Evolutionary conservation across 768 basidiomycete species (phyloP).

Genomic region (Xanthoconium purpureum): DNA sequence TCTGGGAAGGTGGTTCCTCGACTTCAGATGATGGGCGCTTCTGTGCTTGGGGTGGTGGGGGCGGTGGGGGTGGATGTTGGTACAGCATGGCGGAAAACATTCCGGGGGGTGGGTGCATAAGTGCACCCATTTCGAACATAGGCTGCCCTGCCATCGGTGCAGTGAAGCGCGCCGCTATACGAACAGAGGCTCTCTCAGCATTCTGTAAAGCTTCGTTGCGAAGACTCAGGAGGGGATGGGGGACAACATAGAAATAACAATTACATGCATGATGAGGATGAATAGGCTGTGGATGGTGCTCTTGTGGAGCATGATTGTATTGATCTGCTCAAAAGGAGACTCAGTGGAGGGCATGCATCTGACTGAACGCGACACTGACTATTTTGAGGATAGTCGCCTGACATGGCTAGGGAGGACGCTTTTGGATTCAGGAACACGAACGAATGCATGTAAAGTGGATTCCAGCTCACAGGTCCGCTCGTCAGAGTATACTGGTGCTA

Average conservation of each 20-base stretch:
- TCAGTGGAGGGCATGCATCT: constrained; percentile 17
- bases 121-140: constrained; percentile 34
- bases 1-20: constrained; percentile 40
- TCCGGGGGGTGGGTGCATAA: constrained; percentile 29
- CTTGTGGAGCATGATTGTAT: constrained; percentile 33
- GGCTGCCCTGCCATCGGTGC: constrained; percentile 30
- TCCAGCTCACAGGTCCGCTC: constrained; percentile 51
- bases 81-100: constrained; percentile 30
- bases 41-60: constrained; percentile 27
- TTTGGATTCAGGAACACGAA: constrained; percentile 16
- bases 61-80: constrained; percentile 26
- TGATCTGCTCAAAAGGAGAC: constrained; percentile 24
- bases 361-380: constrained; percentile 35
- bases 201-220: constrained; percentile 46
- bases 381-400: constrained; percentile 41
- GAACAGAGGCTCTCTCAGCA: constrained; percentile 55
- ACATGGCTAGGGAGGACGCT: constrained; percentile 34
- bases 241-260: constrained; percentile 23
- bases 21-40: constrained; percentile 40
- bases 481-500: constrained; percentile 52
- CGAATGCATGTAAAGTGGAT: constrained; percentile 7
- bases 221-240: constrained; percentile 22
- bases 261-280: constrained; percentile 33
- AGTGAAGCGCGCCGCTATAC: constrained; percentile 52
- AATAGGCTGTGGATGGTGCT: constrained; percentile 32